Percentiles rank a stretch among this genome's conserved stretches.
Conservation (phyloP, 2,329 filamentous ascomycete species). For the Verticillium tricorpus region DNA sequence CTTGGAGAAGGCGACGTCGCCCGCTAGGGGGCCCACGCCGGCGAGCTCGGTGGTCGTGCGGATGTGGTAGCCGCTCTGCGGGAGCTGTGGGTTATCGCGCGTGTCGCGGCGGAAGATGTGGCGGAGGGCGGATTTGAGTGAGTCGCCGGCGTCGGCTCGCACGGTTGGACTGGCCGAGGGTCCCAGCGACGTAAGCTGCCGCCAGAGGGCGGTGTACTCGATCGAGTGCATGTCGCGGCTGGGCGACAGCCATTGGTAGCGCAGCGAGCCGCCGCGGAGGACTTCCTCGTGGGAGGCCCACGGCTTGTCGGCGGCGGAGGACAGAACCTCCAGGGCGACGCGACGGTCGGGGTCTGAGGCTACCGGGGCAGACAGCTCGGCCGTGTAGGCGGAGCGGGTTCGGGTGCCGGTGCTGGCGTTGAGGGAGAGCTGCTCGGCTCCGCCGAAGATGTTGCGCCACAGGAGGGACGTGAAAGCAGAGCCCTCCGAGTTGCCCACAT, state of each 20-base stretch:
- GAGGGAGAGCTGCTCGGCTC: conserved; percentile 82
- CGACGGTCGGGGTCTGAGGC: conserved; percentile 74
- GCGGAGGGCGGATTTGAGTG: conserved; percentile 79
- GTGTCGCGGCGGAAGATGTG: conserved; percentile 78
- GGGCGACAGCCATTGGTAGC: conserved; percentile 58
- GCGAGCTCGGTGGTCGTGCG: conserved; percentile 80
- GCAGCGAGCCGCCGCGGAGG: conserved; percentile 70
- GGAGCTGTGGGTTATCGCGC: conserved; percentile 80
- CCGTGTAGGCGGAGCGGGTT: conserved; percentile 87
- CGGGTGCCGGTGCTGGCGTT: conserved; percentile 87
- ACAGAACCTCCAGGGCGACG: conserved; percentile 73
- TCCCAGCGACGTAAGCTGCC: conserved; percentile 78
- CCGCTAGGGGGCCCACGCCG: conserved; percentile 72
- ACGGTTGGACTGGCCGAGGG: conserved; percentile 75
- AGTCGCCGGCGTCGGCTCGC: conserved; percentile 81
- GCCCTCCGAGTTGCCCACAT: conserved; percentile 89
- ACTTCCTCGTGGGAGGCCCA: conserved; percentile 95
- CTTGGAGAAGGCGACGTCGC: conserved; percentile 93
- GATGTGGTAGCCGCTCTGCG: conserved; percentile 74
- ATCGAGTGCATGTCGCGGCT: conserved; percentile 68
- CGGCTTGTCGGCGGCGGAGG: conserved; percentile 80
- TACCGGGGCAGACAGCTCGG: conserved; percentile 77
- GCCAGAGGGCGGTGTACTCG: conserved; percentile 78
- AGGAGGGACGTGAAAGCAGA: conserved; percentile 86
- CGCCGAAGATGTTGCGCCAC: conserved; percentile 89